Conservation (phyloP, 495 filamentous ascomycete species). For the Talaromyces adpressus region DNA sequence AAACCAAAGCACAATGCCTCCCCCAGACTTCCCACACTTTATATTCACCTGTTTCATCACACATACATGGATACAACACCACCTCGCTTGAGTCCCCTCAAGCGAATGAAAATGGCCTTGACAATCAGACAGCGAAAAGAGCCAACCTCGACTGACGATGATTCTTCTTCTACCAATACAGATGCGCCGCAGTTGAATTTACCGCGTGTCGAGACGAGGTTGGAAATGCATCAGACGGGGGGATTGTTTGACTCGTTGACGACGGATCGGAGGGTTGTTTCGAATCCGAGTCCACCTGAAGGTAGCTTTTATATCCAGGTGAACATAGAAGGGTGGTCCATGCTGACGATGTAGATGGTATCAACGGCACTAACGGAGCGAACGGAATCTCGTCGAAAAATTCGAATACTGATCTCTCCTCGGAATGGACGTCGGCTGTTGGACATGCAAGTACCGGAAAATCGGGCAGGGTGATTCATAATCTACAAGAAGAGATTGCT, state of each 20-base stretch:
- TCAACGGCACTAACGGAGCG: not conserved
- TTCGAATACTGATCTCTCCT: slow-evolving; percentile 25
- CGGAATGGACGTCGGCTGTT: slow-evolving; percentile 67
- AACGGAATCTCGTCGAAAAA: slow-evolving; percentile 10
- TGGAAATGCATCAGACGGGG: slow-evolving; percentile 41
- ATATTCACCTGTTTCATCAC: not conserved
- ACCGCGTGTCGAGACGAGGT: slow-evolving; percentile 34
- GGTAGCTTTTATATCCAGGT: not conserved
- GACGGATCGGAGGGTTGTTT: slow-evolving; percentile 7
- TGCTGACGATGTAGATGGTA: not conserved
- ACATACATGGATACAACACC: slow-evolving; percentile 3
- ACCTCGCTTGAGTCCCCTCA: slow-evolving; percentile 23
- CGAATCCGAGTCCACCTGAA: slow-evolving; percentile 1
- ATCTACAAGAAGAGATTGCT: slow-evolving; percentile 82
- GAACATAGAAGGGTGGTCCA: not conserved
- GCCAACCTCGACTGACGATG: slow-evolving; percentile 20
- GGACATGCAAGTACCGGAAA: slow-evolving; percentile 79
- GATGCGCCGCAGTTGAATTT: slow-evolving; percentile 35
- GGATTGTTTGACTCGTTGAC: slow-evolving; percentile 24
- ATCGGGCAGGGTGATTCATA: slow-evolving; percentile 88
- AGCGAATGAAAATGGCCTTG: slow-evolving; percentile 16
- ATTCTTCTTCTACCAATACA: slow-evolving; percentile 14
- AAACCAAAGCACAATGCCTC: not conserved
- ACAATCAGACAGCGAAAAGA: slow-evolving; percentile 16
- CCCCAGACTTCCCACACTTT: not conserved